phyloP scores from a whole-genome alignment of 2,329 filamentous ascomycete genomes.

The Calcarisporium arbuscula region DNA sequence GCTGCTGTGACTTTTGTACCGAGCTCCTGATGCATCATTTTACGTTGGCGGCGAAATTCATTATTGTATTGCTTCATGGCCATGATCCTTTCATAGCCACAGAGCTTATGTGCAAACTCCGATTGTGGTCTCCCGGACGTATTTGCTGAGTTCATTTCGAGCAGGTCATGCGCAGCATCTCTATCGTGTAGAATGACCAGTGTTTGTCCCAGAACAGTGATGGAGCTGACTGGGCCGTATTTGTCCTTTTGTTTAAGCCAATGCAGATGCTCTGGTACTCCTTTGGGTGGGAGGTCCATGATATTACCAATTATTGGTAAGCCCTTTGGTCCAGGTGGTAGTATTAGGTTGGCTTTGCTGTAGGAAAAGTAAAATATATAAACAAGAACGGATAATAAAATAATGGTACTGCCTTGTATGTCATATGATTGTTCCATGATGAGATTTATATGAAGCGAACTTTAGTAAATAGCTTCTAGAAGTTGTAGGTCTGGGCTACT shows the following conservation, averaged over 20 bases:
- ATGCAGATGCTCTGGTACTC: conserved; percentile 22
- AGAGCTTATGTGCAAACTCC: conserved; percentile 13
- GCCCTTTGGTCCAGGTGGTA: conserved; percentile 20
- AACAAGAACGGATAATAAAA: too few species aligned
- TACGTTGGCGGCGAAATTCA: conserved; percentile 16
- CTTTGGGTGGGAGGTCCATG: conserved; percentile 31
- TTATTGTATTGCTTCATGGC: conserved; percentile 13
- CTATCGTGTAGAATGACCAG: conserved; percentile 35
- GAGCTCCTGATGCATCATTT: conserved; percentile 22
- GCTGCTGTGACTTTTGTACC: conserved; percentile 15
- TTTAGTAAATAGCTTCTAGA: too few species aligned
- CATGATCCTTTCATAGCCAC: conserved; percentile 14
- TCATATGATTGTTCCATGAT: too few species aligned
- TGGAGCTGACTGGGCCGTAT: conserved; percentile 21
- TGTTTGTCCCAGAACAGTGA: conserved; percentile 22
- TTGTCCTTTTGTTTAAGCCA: conserved; percentile 26
- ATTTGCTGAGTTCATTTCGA: conserved; percentile 20
- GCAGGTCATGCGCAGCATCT: conserved; percentile 25
- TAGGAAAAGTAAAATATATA: too few species aligned
- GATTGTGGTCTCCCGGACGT: conserved; percentile 12
- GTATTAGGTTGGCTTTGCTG: too few species aligned
- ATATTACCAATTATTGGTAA: conserved; percentile 39
- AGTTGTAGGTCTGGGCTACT: too few species aligned
- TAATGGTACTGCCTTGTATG: too few species aligned
- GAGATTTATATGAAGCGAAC: too few species aligned